Conservation (phyloP, 2,329 filamentous ascomycete genomes). For the Epichloe amarillans region DNA sequence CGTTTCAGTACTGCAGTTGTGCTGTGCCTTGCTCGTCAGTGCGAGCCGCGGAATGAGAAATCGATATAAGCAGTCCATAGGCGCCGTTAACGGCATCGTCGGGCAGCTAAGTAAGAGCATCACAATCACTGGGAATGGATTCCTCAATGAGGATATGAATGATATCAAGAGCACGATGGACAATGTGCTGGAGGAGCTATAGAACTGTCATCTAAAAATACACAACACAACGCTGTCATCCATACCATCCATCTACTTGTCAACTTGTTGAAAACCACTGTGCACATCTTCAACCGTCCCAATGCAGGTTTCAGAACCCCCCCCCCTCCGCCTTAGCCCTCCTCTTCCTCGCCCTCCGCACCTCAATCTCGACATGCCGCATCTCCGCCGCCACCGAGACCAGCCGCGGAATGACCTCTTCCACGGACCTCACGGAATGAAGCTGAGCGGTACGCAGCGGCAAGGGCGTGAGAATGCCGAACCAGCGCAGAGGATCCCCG, state of each 20-base stretch:
- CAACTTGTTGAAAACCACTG: no score
- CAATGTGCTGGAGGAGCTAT: background rate
- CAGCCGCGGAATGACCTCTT: constrained; percentile 43
- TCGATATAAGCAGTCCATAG: constrained; percentile 37
- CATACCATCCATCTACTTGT: no score
- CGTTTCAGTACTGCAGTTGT: constrained; percentile 42
- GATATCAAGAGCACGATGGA: constrained; percentile 27
- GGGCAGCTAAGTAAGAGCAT: constrained; percentile 24
- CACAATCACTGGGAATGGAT: constrained; percentile 14
- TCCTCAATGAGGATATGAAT: constrained; percentile 29
- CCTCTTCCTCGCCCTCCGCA: constrained; percentile 47
- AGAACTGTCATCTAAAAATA: background rate
- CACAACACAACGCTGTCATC: no score
- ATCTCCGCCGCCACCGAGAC: constrained; percentile 47
- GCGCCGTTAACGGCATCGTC: constrained; percentile 36
- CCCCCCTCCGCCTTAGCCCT: constrained; percentile 31
- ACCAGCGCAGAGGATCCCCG: constrained; percentile 40
- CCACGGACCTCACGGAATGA: constrained; percentile 41
- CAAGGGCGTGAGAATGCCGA: constrained; percentile 39
- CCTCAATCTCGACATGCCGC: constrained; percentile 52
- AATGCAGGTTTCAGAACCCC: no score
- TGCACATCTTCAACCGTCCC: no score
- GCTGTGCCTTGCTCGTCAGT: constrained; percentile 34
- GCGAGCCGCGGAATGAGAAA: constrained; percentile 32
- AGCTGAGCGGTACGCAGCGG: constrained; percentile 45